Percentiles rank a stretch among this genome's conserved stretches.
phyloP scores from a whole-genome alignment of 768 basidiomycete genomes.

The Neoboletus magnificus region DNA sequence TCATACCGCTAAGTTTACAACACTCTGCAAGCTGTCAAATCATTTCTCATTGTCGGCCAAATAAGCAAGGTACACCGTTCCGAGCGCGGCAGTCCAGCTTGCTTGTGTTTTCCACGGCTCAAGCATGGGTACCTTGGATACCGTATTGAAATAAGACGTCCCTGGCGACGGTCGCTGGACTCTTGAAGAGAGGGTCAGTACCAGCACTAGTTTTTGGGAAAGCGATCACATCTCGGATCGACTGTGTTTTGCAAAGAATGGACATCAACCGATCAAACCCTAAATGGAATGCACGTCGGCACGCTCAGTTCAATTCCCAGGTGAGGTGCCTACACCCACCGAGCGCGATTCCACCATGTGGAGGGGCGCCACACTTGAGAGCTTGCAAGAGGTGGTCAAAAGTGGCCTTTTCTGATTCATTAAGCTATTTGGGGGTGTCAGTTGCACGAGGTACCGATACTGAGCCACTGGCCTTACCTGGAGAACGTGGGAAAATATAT shows the following conservation, averaged over 20 bases:
- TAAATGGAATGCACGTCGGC: constrained; percentile 31
- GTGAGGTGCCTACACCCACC: constrained; percentile 46
- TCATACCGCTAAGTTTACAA: background rate
- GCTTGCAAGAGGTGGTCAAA: constrained; percentile 88
- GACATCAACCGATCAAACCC: constrained; percentile 93
- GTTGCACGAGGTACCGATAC: constrained; percentile 9
- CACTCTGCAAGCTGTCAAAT: background rate
- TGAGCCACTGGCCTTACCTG: constrained; percentile 50
- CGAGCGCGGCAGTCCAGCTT: background rate
- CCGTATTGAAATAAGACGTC: constrained; percentile 63
- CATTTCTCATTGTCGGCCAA: background rate
- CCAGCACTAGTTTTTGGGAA: constrained; percentile 91
- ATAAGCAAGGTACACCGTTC: background rate
- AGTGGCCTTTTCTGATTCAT: constrained; percentile 63
- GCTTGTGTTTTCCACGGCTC: constrained; percentile 3
- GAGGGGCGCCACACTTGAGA: constrained; percentile 85
- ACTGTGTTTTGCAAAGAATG: constrained; percentile 80
- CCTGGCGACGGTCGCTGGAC: constrained; percentile 61
- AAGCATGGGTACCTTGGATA: constrained; percentile 37
- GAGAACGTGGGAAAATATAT: constrained; percentile 71
- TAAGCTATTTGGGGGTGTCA: constrained; percentile 50
- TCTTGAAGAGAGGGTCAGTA: constrained; percentile 84
- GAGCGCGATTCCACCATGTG: constrained; percentile 92
- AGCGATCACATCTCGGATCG: constrained; percentile 94
- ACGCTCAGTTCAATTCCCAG: constrained; percentile 1